Evolutionary conservation across 345 rosid genomes (phyloP).

Genomic region (Hypericum perforatum): DNA sequence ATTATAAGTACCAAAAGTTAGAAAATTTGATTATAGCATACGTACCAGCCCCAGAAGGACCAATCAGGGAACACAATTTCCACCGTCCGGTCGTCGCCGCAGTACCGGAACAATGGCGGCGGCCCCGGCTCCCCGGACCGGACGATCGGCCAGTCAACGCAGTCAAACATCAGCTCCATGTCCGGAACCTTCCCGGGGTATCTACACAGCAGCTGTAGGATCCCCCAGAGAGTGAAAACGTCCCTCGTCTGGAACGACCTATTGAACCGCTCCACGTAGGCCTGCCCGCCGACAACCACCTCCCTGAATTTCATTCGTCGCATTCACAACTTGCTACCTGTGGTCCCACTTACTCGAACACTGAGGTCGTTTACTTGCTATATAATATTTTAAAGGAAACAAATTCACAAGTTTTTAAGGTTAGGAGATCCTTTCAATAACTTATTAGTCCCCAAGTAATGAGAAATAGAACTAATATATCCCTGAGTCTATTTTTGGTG

Average conservation of each 20-base stretch:
- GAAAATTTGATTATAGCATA: too few species aligned
- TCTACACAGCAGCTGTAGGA: slow-evolving; percentile 19
- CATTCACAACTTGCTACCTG: too few species aligned
- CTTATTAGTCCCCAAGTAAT: too few species aligned
- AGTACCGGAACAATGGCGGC: slow-evolving; percentile 25
- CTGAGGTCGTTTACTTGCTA: too few species aligned
- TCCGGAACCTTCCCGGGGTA: slow-evolving; percentile 24
- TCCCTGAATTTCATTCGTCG: slow-evolving; percentile 14
- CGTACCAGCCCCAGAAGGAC: slow-evolving; percentile 30
- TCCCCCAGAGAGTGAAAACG: slow-evolving; percentile 21
- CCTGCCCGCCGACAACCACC: slow-evolving; percentile 13
- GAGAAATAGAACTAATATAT: too few species aligned
- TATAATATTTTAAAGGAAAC: too few species aligned
- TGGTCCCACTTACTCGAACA: too few species aligned
- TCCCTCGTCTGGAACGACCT: slow-evolving; percentile 18
- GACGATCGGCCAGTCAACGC: too few species aligned
- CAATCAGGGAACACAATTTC: slow-evolving; percentile 24
- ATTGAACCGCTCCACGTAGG: slow-evolving; percentile 12
- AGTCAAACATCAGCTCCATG: slow-evolving; percentile 23
- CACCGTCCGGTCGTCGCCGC: slow-evolving; percentile 13
- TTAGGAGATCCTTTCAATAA: too few species aligned
- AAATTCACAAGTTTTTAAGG: too few species aligned
- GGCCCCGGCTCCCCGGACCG: slow-evolving; percentile 8
- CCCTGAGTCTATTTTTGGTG: too few species aligned
- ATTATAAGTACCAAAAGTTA: too few species aligned